Evolutionary conservation across 768 basidiomycete species (phyloP), one percentile per base, ranked within the genome.

Genomic region (Auricularia sp.): DNA sequence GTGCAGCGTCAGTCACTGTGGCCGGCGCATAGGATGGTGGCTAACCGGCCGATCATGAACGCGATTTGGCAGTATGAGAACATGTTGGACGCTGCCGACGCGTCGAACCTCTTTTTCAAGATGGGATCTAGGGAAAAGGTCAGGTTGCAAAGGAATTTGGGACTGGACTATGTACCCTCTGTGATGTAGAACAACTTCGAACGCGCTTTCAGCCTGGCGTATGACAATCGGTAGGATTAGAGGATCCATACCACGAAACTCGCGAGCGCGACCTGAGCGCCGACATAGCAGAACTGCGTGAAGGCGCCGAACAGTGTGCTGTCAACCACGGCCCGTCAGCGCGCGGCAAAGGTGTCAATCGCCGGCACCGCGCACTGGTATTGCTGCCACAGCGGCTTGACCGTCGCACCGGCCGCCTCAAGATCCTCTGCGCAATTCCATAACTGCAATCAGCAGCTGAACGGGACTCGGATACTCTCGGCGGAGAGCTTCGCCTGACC

Each of bases 31-130:
- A 23, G 21, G 7, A 43, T 21, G n/a, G 12, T 16, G 14, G 18
- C 62, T 4, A 34, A 63, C 54, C 63, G 54, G 7, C 63, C 63
- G 10, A 64, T 36, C 21, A 67, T 67, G 53, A 67, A 67, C 66
- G 70, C 70, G 68, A 75, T 74, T 23, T 74, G 68, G 53, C 64
- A 70, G 70, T 74, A 76, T 11, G 74, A 75, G n/a, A 75, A 70
- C 53, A 74, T 68, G 59, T 73, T 69, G n/a, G 73, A 71, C 44
- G 72, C 73, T 56, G 68, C 29, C 21, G 70, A 44, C 61, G 74
- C 72, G 53, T 65, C 34, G 54, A 42, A 61, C 29, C 62, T 61
- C 61, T 71, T 66, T 12, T 66, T 64, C 34, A 68, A 72, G 61
- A 39, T 34, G 7, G 65, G 68, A 64, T 74, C 72, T 64, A 65